Evolutionary conservation across 148 eudicot genomes (phyloP).

Genomic region (Limonium bicolor): DNA sequence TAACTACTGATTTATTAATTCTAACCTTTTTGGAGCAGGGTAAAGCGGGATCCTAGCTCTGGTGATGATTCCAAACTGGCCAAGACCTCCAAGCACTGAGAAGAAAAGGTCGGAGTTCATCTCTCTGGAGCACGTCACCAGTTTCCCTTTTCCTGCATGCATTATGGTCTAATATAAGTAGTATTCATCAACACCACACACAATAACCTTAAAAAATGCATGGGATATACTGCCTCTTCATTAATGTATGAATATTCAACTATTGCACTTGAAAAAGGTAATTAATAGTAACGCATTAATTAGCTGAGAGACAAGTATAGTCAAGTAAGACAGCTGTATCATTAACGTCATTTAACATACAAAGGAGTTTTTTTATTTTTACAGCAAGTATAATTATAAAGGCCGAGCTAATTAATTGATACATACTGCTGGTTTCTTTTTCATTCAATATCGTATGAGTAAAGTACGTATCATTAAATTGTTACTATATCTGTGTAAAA

Average conservation of each 20-base stretch:
- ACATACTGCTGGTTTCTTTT: too few species aligned
- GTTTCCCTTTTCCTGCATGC: slow-evolving; percentile 78
- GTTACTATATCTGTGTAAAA: too few species aligned
- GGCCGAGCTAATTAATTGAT: too few species aligned
- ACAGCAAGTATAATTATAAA: background rate
- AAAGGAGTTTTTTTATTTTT: background rate
- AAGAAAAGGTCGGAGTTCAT: slow-evolving; percentile 62
- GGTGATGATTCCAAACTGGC: slow-evolving; percentile 82
- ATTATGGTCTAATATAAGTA: too few species aligned
- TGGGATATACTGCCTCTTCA: background rate
- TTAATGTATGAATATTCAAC: too few species aligned
- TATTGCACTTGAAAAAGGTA: too few species aligned
- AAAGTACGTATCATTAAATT: too few species aligned
- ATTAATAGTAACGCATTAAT: too few species aligned
- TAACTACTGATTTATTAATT: background rate
- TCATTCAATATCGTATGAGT: too few species aligned
- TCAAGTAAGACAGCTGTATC: background rate
- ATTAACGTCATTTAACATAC: background rate
- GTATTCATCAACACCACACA: background rate
- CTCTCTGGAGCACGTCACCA: slow-evolving; percentile 40
- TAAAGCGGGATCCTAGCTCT: slow-evolving; percentile 61
- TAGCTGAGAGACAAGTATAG: too few species aligned
- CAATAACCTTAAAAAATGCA: background rate
- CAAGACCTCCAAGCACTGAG: slow-evolving; percentile 78
- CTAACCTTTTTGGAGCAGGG: slow-evolving; percentile 63